phyloP scores from a whole-genome alignment of 1,284 basidiomycete genomes.

The Coniophora puteana region DNA sequence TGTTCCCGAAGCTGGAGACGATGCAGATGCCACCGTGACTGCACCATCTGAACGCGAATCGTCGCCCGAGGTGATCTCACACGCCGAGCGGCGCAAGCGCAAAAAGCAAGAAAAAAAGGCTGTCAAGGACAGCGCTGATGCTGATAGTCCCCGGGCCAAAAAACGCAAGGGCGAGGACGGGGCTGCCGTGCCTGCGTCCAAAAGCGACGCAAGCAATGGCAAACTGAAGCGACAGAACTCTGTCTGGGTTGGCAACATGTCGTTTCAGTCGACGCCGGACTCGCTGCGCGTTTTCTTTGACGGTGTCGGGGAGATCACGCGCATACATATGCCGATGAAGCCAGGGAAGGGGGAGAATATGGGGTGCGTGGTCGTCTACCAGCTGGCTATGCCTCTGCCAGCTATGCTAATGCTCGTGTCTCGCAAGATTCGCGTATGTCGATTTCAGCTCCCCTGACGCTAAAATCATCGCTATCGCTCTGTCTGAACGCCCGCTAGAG shows the following conservation, averaged over 20 bases:
- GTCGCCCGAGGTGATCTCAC: conserved; percentile 65
- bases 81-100: conserved; percentile 64
- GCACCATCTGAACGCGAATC: conserved; percentile 26
- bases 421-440: conserved; percentile 87
- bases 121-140: no score
- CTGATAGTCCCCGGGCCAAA: conserved; percentile 30
- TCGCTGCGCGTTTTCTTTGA: conserved; percentile 72
- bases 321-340: conserved; percentile 74
- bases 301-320: conserved; percentile 66
- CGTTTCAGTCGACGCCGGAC: conserved; percentile 84
- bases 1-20: conserved; percentile 10
- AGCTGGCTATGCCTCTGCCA: not conserved
- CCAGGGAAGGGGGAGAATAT: conserved; percentile 57
- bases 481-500: conserved; percentile 81
- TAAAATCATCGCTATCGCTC: conserved; percentile 70
- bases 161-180: conserved; percentile 46
- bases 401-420: conserved; percentile 1
- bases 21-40: conserved; percentile 7
- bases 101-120: conserved; percentile 46
- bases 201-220: conserved; percentile 10
- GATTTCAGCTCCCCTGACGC: conserved; percentile 83
- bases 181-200: conserved; percentile 15
- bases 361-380: conserved; percentile 43
- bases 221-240: conserved; percentile 66
- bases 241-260: conserved; percentile 94